Percentiles rank a stretch among this genome's conserved stretches.
Conservation (phyloP, 495 filamentous ascomycete genomes). For the Podospora tetraspora region DNA sequence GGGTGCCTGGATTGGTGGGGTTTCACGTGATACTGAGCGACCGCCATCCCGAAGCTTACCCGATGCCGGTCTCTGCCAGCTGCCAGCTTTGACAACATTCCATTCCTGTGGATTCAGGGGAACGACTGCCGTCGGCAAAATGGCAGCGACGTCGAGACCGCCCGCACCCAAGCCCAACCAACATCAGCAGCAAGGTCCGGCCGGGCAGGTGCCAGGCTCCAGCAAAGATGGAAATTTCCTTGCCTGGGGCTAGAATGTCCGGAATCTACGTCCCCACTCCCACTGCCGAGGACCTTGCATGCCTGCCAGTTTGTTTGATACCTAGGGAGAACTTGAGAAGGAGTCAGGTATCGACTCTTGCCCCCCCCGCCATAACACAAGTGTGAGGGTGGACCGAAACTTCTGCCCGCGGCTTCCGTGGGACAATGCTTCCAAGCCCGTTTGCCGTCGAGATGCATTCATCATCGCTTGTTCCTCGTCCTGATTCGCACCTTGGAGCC, state of each 20-base stretch:
- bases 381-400: neutral
- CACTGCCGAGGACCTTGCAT: neutral
- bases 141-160: too few relatives aligned
- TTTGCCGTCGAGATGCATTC: neutral
- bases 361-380: too few relatives aligned
- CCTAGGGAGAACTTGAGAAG: neutral
- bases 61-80: neutral
- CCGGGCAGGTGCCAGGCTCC: neutral
- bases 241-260: neutral
- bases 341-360: neutral
- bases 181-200: neutral
- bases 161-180: too few relatives aligned
- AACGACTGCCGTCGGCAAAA: neutral
- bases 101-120: neutral
- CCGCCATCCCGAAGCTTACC: neutral
- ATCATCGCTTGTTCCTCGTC: neutral
- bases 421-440: neutral
- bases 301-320: neutral
- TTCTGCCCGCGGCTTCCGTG: neutral
- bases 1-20: conserved; percentile 11
- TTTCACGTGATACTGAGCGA: neutral
- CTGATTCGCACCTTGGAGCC: neutral
- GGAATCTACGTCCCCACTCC: neutral
- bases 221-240: neutral
- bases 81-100: neutral